Percentiles rank a stretch among this genome's conserved stretches.
These are phyloP conservation scores for Phaeosphaeria sp. DNA, from an alignment of 2,329 filamentous ascomycete genomes.

Conservation along the genomic window DNA sequence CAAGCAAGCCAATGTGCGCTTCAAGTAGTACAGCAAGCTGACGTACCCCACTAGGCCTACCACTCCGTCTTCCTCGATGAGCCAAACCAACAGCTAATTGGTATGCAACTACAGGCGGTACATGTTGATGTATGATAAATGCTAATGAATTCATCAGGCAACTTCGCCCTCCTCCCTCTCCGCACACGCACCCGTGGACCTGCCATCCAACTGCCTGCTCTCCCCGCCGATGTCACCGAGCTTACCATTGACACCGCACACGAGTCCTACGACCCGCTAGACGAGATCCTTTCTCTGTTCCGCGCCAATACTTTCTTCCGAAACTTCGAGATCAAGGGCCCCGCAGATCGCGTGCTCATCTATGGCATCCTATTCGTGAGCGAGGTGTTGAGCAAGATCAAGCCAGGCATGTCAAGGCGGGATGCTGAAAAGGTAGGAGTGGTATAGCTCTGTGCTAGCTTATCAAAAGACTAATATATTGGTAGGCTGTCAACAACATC, in stretches of 20 bases:
- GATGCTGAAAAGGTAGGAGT: conserved; percentile 68
- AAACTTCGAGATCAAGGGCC: conserved; percentile 98
- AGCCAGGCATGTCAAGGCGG: conserved; percentile 70
- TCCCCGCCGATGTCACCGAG: conserved; percentile 62
- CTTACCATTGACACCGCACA: conserved; percentile 75
- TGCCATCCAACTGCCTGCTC: conserved; percentile 78
- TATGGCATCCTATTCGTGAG: conserved; percentile 96
- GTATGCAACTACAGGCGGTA: conserved; percentile 44
- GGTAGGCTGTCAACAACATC: conserved; percentile 81
- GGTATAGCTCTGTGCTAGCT: conserved; percentile 43
- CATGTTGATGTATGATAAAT: background rate
- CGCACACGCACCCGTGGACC: conserved; percentile 96
- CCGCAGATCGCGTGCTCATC: conserved; percentile 90
- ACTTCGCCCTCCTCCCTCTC: conserved; percentile 92
- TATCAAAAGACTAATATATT: conserved; percentile 3
- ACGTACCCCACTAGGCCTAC: conserved; percentile 73
- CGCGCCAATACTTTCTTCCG: conserved; percentile 98
- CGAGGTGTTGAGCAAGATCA: conserved; percentile 88
- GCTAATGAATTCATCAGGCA: conserved; percentile 61
- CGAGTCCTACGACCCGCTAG: conserved; percentile 94
- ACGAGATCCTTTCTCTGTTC: conserved; percentile 92
- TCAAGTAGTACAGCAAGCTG: conserved; percentile 10
- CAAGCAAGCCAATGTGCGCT: background rate
- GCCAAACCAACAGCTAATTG: conserved; percentile 71
- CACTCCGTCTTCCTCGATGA: conserved; percentile 95